Base-by-base conservation (phyloP, 2,329 filamentous ascomycete species). In the Fusarium nisikadoi region DNA sequence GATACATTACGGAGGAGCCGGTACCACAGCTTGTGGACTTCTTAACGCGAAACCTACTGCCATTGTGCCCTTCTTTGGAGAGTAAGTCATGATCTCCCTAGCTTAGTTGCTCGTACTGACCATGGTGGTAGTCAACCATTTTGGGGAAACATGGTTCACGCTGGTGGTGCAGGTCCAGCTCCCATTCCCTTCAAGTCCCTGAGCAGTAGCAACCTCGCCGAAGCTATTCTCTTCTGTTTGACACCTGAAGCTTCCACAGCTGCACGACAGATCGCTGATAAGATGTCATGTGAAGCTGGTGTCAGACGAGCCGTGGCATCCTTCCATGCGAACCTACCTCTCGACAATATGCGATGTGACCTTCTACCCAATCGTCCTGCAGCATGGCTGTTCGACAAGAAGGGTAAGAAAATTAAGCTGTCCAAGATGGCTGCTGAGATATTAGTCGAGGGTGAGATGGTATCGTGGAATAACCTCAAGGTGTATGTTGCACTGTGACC, bases 51-150 rank as follows among this genome's bases (percentile, higher is more conserved):
- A 87, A 72, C 92, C 91, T 0, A 93, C 90, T 1, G 90, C 92
- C 83, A 88, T 93, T 33, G 90, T 94, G 1, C 91, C 92, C 0
- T 94, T 94, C 81, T 94, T 94, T 71, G 92, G 92, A 25, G 72
- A 78, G 71, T 70, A 35, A 23, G 70, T 19, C 10, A 5, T 17
- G 3, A 0, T 4, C 3, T 0, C 2, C 3, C 7, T 3, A 12
- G 8, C 10, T 3, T 16, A 1, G 4, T 0, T 16, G 20, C 14
- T 23, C 10, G 17, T 6, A 4, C 10, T 49, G 20, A 49, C 20
- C 20, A 0, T 3, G 13, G 13, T 9, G 29, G 1, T 6, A 66
- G 63, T 13, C 70, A 75, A 33, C 70, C 62, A 0, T 75, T 75
- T 6, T 75, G 72, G 73, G 72, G 73, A 17, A 35, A 75, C 3